A percentile compares a stretch with the other conserved stretches of the same genome.
phyloP scores from a whole-genome alignment of 1,139 yeast genomes.

The Kazachstania sp. region DNA sequence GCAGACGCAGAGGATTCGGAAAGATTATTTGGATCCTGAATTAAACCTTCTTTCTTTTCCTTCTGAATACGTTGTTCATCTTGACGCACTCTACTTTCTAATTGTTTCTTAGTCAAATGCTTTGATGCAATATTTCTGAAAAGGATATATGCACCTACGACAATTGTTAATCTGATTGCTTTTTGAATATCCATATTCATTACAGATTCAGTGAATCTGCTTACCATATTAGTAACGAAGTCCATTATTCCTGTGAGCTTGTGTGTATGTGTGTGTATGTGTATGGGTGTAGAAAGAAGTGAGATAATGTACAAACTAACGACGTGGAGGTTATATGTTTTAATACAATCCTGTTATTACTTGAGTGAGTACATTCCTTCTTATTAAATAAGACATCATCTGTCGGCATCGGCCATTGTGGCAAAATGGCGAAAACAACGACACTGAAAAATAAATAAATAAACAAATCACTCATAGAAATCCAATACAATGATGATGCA shows the following conservation, averaged over 20 bases:
- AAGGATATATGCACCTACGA: constrained; percentile 41
- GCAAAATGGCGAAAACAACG: background rate
- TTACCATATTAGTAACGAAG: background rate
- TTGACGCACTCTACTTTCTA: constrained; percentile 41
- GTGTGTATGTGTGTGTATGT: background rate
- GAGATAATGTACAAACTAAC: too few species aligned
- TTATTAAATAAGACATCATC: too few species aligned
- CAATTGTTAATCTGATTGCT: constrained; percentile 35
- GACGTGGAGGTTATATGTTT: too few species aligned
- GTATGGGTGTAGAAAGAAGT: too few species aligned
- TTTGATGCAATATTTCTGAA: constrained; percentile 37
- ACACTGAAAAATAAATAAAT: background rate
- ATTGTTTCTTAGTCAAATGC: constrained; percentile 42
- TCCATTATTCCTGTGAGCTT: constrained; percentile 1
- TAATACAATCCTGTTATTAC: background rate
- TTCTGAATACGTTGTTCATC: constrained; percentile 34
- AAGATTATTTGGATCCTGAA: constrained; percentile 32
- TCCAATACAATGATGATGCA: too few species aligned
- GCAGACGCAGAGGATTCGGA: background rate
- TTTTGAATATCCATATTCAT: constrained; percentile 7
- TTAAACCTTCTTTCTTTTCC: constrained; percentile 37
- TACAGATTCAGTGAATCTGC: background rate
- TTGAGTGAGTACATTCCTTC: too few species aligned
- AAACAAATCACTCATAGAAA: background rate
- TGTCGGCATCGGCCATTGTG: too few species aligned